Base-by-base conservation (phyloP, 2,329 filamentous ascomycete genomes). In the Myriosclerotinia scirpicola region DNA sequence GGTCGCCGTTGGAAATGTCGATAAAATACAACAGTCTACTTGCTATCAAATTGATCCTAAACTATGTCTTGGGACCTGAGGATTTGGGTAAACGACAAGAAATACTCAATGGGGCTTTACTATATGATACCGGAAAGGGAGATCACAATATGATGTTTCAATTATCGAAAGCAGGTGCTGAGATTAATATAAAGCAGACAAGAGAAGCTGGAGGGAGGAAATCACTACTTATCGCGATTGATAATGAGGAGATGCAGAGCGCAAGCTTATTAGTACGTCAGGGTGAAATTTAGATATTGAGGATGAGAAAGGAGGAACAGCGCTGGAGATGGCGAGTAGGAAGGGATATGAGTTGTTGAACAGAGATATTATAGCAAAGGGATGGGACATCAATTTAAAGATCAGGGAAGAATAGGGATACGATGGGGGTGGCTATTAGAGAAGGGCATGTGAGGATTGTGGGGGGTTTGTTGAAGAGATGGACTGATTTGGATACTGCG, bases 361-460 rank as follows among this genome's bases (percentile, higher is more conserved):
- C 14, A 44, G 62, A 20, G 68, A 68, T 54, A 46, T 71, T 8
- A 54, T 72, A 2, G 40, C 52, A 14, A 63, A 58, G 20, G 68
- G 69, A 6, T 69, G 65, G 17, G 64, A 71, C 30, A n/a, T 53
- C 9, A 59, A 71, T 54, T 20, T 65, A 58, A 67, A 64, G 52
- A 64, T 50, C 58, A 68, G 70, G 2, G 59, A 66, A n/a, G 30
- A 67, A 71, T 58, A 66, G 64, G 54, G 68, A 71, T 46, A 70
- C 68, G 22, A 42, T 67, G 20, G 67, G 68, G 0, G 12, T 68
- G 9, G 68, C 68, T 1, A 54, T 66, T 14, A 46, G 22, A 34
- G 56, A 67, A 36, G 65, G 66, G 26, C 54, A 68, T 38, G 42
- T 68, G 50, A 66, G 68, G 53, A 66, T 65, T 48, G 58, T 71